A percentile compares a stretch with the other conserved stretches of the same genome.
Evolutionary conservation across 2,329 filamentous ascomycete genomes (phyloP).

Genomic region (Drechslera avenae): DNA sequence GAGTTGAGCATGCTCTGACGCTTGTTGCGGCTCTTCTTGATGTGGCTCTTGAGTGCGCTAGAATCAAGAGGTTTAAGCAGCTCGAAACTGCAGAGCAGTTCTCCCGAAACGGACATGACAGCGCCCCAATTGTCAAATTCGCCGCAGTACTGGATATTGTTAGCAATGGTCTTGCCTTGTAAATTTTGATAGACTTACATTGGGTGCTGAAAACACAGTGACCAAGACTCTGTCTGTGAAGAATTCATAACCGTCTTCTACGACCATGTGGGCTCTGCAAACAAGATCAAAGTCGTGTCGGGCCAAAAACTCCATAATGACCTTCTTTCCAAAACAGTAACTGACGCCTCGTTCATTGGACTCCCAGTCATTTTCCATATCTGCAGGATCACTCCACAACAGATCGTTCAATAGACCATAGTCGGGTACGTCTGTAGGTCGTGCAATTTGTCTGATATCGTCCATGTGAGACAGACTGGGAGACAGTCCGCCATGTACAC

Average conservation of each 20-base stretch:
- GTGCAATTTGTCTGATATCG: constrained; percentile 92
- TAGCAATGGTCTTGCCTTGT: constrained; percentile 18
- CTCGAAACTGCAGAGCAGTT: constrained; percentile 96
- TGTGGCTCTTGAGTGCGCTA: constrained; percentile 94
- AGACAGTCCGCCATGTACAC: constrained; percentile 92
- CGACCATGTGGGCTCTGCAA: constrained; percentile 97
- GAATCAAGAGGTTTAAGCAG: constrained; percentile 95
- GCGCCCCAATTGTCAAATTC: constrained; percentile 99
- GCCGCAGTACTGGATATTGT: constrained; percentile 78
- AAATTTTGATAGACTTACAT: constrained; percentile 66
- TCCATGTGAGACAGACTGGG: constrained; percentile 96
- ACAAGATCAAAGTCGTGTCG: constrained; percentile 97
- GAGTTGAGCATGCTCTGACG: constrained; percentile 94
- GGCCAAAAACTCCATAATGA: constrained; percentile 94
- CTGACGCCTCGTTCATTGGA: constrained; percentile 96
- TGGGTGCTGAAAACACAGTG: constrained; percentile 96
- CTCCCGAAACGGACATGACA: constrained; percentile 95
- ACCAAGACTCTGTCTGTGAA: constrained; percentile 94
- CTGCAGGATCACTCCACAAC: constrained; percentile 95
- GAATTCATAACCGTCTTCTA: constrained; percentile 98
- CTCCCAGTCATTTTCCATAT: constrained; percentile 98
- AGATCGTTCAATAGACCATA: constrained; percentile 95
- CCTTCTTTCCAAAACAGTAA: constrained; percentile 98
- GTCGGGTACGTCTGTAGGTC: constrained; percentile 95
- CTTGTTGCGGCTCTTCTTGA: constrained; percentile 97